Conservation (phyloP, 192 early-diverging fungal genomes). For the Jimgerdemannia lactiflua region DNA sequence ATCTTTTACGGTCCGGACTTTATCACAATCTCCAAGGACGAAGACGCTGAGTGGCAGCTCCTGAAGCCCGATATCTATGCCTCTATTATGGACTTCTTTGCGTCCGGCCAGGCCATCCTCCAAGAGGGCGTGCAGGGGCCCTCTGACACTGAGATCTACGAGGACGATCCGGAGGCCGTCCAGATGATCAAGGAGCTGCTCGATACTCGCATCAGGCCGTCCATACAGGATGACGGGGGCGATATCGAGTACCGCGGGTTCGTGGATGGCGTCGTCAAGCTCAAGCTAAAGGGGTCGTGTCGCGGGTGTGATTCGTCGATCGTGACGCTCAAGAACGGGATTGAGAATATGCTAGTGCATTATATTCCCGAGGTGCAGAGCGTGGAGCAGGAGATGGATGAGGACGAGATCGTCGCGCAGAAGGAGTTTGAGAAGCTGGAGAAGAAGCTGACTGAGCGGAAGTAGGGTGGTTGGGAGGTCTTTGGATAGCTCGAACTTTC, state of each 20-base stretch:
- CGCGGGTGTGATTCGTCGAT: conserved; percentile 86
- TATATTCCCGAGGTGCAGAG: conserved; percentile 74
- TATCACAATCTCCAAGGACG: conserved; percentile 91
- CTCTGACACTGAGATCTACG: conserved; percentile 63
- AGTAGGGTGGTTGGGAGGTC: background rate
- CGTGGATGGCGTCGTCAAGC: conserved; percentile 81
- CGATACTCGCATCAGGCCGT: no score
- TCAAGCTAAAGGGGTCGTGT: conserved; percentile 95
- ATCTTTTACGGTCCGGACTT: conserved; percentile 95
- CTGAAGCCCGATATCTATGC: conserved; percentile 71
- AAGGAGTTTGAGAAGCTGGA: conserved; percentile 94
- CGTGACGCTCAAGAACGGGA: conserved; percentile 97
- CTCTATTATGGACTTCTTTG: conserved; percentile 91
- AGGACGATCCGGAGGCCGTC: conserved; percentile 89
- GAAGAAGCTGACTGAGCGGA: conserved; percentile 20
- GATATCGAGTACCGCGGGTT: conserved; percentile 97
- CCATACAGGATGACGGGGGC: conserved; percentile 92
- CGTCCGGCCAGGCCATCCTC: conserved; percentile 80
- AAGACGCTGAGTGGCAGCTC: conserved; percentile 28
- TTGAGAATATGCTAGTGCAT: no score
- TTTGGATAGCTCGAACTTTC: no score
- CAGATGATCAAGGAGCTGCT: conserved; percentile 83
- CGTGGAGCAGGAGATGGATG: conserved; percentile 89
- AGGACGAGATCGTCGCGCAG: conserved; percentile 69
- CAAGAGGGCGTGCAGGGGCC: conserved; percentile 43